Conservation (phyloP, 2,329 filamentous ascomycete species). For the Alternaria brassicae region DNA sequence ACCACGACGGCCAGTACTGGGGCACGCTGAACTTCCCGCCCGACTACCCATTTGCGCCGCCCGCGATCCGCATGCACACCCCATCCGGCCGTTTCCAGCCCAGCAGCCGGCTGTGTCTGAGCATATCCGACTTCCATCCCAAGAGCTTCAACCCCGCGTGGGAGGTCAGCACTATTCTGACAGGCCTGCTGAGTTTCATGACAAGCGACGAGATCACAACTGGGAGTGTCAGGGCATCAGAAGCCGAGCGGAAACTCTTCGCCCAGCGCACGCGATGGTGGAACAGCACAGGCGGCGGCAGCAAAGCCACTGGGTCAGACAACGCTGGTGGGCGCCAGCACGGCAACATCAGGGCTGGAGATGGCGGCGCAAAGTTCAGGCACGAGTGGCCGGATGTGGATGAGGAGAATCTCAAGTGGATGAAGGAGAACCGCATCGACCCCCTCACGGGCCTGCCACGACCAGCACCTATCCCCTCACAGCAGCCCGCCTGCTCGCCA, state of each 20-base stretch:
- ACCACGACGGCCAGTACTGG: constrained; percentile 97
- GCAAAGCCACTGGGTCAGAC: constrained; percentile 58
- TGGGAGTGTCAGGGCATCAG: constrained; percentile 79
- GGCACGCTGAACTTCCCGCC: constrained; percentile 93
- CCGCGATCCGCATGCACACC: constrained; percentile 98
- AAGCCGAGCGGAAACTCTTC: constrained; percentile 78
- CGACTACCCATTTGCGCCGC: constrained; percentile 96
- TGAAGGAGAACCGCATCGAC: constrained; percentile 83
- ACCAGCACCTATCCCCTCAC: constrained; percentile 52
- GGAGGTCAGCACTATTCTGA: constrained; percentile 96
- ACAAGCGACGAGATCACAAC: constrained; percentile 99
- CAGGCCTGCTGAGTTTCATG: constrained; percentile 96
- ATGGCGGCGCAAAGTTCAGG: constrained; percentile 89
- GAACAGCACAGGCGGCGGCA: constrained; percentile 93
- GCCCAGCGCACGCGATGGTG: constrained; percentile 87
- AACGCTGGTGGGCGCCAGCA: constrained; percentile 58
- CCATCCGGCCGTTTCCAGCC: constrained; percentile 95
- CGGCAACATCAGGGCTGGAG: constrained; percentile 79
- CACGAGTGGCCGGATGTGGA: constrained; percentile 91
- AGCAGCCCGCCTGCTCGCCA: constrained; percentile 64
- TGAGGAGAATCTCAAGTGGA: constrained; percentile 89
- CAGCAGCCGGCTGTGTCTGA: constrained; percentile 88
- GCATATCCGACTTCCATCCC: constrained; percentile 96
- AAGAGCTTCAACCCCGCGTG: constrained; percentile 98
- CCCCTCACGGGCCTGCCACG: constrained; percentile 72